Percentiles rank a stretch among this genome's conserved stretches.
Evolutionary conservation across 2,329 filamentous ascomycete genomes (phyloP).

Genomic region (Verticillium dahliae): DNA sequence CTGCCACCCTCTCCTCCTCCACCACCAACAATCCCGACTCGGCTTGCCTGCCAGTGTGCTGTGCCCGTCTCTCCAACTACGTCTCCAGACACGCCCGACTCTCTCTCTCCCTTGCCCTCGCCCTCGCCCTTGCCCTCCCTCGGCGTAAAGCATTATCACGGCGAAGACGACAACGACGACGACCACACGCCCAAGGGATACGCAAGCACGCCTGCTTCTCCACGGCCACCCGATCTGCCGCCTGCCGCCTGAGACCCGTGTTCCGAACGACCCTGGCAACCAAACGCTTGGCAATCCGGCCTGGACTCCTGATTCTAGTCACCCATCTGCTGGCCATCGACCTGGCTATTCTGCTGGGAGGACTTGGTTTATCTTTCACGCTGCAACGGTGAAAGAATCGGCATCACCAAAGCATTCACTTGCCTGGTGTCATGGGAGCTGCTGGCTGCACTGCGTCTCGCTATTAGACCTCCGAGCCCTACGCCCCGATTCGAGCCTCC

Average conservation of each 20-base stretch:
- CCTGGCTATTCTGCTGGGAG: neutral
- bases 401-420: neutral
- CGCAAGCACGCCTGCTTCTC: neutral
- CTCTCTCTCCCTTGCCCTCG: too few relatives aligned
- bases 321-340: neutral
- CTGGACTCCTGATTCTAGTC: neutral
- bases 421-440: slow-evolving; percentile 1
- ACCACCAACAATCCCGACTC: neutral
- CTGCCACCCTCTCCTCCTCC: neutral
- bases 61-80: neutral
- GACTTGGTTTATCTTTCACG: neutral
- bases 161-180: neutral
- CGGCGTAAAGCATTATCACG: neutral
- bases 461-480: neutral
- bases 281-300: neutral
- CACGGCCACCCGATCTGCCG: neutral
- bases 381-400: neutral
- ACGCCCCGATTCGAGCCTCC: neutral
- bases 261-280: neutral
- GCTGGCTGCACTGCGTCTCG: neutral
- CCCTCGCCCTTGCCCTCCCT: neutral
- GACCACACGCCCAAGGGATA: neutral
- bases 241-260: neutral
- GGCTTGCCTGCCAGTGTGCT: slow-evolving; percentile 2
- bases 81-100: too few relatives aligned